Conservation (phyloP, 345 rosid species). For the Isatis tinctoria region DNA sequence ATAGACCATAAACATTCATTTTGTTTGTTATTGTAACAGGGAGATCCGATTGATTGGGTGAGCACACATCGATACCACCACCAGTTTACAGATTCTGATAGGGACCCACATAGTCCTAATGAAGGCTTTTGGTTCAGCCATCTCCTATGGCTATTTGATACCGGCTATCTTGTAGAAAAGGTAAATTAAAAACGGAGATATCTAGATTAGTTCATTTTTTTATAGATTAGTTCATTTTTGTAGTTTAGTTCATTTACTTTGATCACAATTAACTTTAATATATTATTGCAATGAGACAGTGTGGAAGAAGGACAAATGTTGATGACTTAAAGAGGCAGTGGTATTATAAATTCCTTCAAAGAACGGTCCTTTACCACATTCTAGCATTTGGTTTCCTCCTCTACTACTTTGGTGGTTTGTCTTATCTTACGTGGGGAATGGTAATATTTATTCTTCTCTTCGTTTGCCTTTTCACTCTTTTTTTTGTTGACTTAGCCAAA, state of each 20-base stretch:
- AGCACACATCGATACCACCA: constrained; percentile 91
- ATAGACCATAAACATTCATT: neutral
- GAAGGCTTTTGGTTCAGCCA: constrained; percentile 96
- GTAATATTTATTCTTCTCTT: constrained; percentile 5
- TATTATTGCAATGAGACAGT: constrained; percentile 6
- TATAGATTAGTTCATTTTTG: too few relatives aligned
- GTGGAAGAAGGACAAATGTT: constrained; percentile 34
- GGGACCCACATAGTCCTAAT: constrained; percentile 89
- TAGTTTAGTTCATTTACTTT: neutral
- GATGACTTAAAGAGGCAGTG: constrained; percentile 34
- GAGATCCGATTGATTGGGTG: constrained; percentile 83
- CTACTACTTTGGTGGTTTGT: constrained; percentile 33
- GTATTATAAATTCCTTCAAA: constrained; percentile 36
- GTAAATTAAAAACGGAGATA: constrained; percentile 22
- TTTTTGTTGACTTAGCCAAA: neutral
- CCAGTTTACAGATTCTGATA: constrained; percentile 75
- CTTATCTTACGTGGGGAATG: constrained; percentile 38
- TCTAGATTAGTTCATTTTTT: neutral
- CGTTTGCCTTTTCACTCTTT: neutral
- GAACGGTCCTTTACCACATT: constrained; percentile 25
- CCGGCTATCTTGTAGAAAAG: constrained; percentile 47
- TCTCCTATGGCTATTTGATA: constrained; percentile 74
- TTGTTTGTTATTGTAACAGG: constrained; percentile 21
- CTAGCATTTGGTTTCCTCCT: constrained; percentile 27
- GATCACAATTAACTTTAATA: neutral